phyloP scores from a whole-genome alignment of 495 filamentous ascomycete genomes.

The Haplographium delicatum region DNA sequence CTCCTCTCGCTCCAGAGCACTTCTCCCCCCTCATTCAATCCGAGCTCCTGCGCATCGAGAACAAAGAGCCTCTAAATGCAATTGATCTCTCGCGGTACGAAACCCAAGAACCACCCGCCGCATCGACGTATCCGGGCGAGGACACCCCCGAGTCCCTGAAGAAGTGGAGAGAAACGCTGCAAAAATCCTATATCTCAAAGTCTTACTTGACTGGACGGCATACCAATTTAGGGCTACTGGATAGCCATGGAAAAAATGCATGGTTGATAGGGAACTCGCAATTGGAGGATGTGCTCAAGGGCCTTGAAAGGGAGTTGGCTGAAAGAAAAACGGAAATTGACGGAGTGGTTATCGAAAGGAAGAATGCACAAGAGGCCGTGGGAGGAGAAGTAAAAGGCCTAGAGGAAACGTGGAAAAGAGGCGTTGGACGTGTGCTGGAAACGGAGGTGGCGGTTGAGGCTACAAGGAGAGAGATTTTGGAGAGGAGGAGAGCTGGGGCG shows the following conservation, averaged over 20 bases:
- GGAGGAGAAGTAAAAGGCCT: constrained; percentile 61
- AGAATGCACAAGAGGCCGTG: constrained; percentile 61
- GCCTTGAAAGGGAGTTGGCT: constrained; percentile 73
- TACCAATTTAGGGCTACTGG: constrained; percentile 68
- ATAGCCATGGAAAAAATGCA: constrained; percentile 78
- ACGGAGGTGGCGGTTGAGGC: constrained; percentile 70
- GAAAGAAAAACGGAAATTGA: constrained; percentile 60
- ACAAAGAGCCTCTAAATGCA: constrained; percentile 46
- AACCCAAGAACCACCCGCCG: constrained; percentile 40
- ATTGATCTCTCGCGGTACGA: constrained; percentile 86
- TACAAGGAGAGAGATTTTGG: constrained; percentile 58
- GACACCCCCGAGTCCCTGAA: constrained; percentile 25
- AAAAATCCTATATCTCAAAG: constrained; percentile 57
- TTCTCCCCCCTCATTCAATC: constrained; percentile 58
- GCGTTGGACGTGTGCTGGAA: constrained; percentile 66
- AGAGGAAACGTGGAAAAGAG: constrained; percentile 69
- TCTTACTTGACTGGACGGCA: constrained; percentile 61
- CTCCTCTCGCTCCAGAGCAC: constrained; percentile 24
- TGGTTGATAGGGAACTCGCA: constrained; percentile 84
- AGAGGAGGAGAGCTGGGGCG: constrained; percentile 34
- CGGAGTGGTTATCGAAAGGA: constrained; percentile 62
- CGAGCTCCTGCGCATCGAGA: constrained; percentile 57
- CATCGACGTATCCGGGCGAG: constrained; percentile 16
- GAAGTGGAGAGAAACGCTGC: constrained; percentile 9
- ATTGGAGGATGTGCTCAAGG: constrained; percentile 63